Evolutionary conservation across 306 rosid genomes (phyloP).

Genomic region (Prunus davidiana): DNA sequence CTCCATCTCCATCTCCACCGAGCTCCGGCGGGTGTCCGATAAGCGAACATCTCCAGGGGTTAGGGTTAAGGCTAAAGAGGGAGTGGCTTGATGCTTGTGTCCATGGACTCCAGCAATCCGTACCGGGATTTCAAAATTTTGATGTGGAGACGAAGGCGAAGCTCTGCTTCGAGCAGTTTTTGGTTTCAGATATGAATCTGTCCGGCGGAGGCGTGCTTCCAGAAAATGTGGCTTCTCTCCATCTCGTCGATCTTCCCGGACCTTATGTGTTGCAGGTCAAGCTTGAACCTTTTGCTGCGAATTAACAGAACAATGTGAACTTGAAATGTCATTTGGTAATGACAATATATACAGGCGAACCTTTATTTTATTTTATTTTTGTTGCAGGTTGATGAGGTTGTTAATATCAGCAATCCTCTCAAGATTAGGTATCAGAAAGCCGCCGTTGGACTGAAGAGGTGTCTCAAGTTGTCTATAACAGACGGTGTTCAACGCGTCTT

Average conservation of each 20-base stretch:
- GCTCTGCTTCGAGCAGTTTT: conserved; percentile 70
- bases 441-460: conserved; percentile 61
- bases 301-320: neutral
- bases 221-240: conserved; percentile 61
- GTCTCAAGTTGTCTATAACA: conserved; percentile 83
- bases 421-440: conserved; percentile 67
- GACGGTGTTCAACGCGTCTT: conserved; percentile 81
- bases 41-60: conserved; percentile 43
- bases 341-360: neutral
- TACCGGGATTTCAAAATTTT: conserved; percentile 40
- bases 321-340: neutral
- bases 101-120: conserved; percentile 38
- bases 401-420: conserved; percentile 64
- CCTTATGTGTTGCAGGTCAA: conserved; percentile 80
- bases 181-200: conserved; percentile 63
- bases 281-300: neutral
- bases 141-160: conserved; percentile 54
- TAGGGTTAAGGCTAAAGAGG: conserved; percentile 53
- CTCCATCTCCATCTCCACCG: conserved; percentile 2
- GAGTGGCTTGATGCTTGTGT: conserved; percentile 61
- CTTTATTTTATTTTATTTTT: neutral
- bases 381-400: conserved; percentile 81
- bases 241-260: conserved; percentile 67
- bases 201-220: conserved; percentile 72
- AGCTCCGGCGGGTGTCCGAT: conserved; percentile 41